These are phyloP conservation scores for Entomortierella beljakovae DNA, from an alignment of 192 early-diverging fungal species.

Conservation along the genomic window DNA sequence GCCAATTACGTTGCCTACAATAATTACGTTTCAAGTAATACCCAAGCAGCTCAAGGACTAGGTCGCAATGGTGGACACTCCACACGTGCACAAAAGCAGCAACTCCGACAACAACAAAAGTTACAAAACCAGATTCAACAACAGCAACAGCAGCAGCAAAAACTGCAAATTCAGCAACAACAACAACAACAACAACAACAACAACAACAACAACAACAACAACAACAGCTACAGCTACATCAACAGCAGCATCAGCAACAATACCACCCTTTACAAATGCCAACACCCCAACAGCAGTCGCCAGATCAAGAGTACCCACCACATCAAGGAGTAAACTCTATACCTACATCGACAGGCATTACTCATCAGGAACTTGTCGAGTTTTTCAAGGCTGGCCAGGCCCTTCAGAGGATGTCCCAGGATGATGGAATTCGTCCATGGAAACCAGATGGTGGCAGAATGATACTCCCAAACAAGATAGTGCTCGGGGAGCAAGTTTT, in stretches of 20 bases:
- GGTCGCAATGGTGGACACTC: conserved; percentile 37
- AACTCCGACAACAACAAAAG: conserved; percentile 44
- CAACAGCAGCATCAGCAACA: conserved; percentile 19
- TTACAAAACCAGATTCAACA: conserved; percentile 34
- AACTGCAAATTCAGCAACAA: conserved; percentile 32
- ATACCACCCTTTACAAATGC: conserved; percentile 15
- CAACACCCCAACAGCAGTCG: not conserved
- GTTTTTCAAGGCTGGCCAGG: conserved; percentile 52
- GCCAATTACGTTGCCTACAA: conserved; percentile 55
- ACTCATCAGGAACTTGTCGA: conserved; percentile 51
- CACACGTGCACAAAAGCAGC: conserved; percentile 42
- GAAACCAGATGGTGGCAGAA: conserved; percentile 42
- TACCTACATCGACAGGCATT: conserved; percentile 18
- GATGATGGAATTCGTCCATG: conserved; percentile 59
- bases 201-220: conserved; percentile 17
- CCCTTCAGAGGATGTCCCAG: conserved; percentile 60
- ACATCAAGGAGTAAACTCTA: conserved; percentile 11
- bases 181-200: conserved; percentile 34
- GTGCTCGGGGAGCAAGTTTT: conserved; percentile 53
- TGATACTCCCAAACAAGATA: conserved; percentile 55
- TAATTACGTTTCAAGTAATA: conserved; percentile 55
- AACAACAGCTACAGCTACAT: conserved; percentile 20
- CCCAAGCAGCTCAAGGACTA: conserved; percentile 45
- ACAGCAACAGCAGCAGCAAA: conserved; percentile 27
- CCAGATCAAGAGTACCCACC: conserved; percentile 17